These are phyloP conservation scores for Corinectria fuckeliana DNA, from an alignment of 2,329 filamentous ascomycete genomes.

Conservation along the genomic window DNA sequence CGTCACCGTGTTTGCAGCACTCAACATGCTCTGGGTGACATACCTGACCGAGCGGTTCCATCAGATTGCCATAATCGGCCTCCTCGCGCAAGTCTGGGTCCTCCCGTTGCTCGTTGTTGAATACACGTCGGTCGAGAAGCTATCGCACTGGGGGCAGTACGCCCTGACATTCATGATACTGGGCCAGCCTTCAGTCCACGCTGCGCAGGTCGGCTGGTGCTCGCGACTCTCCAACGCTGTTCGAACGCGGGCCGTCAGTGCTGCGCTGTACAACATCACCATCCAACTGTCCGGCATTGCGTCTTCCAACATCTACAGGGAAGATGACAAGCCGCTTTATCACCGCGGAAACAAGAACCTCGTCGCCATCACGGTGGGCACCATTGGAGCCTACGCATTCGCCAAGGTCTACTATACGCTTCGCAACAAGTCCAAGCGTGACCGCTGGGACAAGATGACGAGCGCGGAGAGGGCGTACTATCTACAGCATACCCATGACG, in stretches of 20 bases:
- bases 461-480: constrained; percentile 2
- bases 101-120: constrained; percentile 12
- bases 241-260: constrained; percentile 7
- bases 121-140: constrained; percentile 8
- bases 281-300: constrained; percentile 14
- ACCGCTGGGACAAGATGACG: constrained; percentile 8
- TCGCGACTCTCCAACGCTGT: constrained; percentile 10
- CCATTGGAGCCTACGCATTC: constrained; percentile 4
- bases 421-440: constrained; percentile 9
- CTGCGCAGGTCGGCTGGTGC: constrained; percentile 16
- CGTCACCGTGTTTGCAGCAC: constrained; percentile 4
- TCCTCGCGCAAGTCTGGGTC: constrained; percentile 13
- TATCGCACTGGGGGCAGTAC: constrained; percentile 13
- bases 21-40: constrained; percentile 18
- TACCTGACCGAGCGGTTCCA: constrained; percentile 10
- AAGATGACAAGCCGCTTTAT: constrained; percentile 17
- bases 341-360: constrained; percentile 17
- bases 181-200: constrained; percentile 13
- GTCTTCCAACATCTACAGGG: constrained; percentile 14
- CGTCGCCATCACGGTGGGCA: background rate
- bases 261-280: constrained; percentile 15
- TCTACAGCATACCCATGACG: background rate
- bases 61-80: constrained; percentile 14
- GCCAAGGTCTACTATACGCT: constrained; percentile 13
- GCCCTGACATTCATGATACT: constrained; percentile 17